These are phyloP conservation scores for Atkinsonella hypoxylon DNA, from an alignment of 2,329 filamentous ascomycete species.

Conservation along the genomic window DNA sequence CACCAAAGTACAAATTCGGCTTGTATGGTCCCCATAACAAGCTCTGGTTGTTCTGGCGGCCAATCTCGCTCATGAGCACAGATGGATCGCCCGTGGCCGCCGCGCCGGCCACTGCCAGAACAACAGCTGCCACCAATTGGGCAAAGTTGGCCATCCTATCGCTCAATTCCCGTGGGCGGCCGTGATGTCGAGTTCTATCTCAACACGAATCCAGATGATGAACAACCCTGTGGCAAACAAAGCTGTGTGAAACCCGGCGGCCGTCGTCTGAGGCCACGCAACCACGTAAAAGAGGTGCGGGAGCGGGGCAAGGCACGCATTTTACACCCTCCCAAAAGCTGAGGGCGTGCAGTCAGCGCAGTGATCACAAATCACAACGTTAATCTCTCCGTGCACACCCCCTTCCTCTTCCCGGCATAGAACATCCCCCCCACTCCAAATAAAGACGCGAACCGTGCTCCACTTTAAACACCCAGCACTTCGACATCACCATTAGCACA, in stretches of 20 bases:
- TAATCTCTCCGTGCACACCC: background rate
- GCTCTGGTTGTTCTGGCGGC: constrained; percentile 59
- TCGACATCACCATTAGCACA: too few relatives aligned
- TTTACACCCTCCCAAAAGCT: constrained; percentile 9
- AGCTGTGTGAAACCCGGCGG: background rate
- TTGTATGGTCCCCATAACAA: constrained; percentile 94
- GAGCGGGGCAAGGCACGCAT: constrained; percentile 15
- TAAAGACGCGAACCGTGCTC: too few relatives aligned
- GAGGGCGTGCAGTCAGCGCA: constrained; percentile 1
- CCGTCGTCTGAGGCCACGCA: too few relatives aligned
- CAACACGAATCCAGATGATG: too few relatives aligned
- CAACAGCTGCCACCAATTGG: constrained; percentile 19
- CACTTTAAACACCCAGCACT: too few relatives aligned
- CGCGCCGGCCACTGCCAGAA: constrained; percentile 15
- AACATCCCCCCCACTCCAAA: background rate
- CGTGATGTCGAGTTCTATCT: too few relatives aligned
- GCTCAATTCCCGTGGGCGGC: background rate
- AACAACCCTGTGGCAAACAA: background rate
- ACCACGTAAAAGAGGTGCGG: constrained; percentile 3
- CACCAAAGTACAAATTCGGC: constrained; percentile 88
- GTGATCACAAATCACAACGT: too few relatives aligned
- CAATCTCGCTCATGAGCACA: constrained; percentile 36
- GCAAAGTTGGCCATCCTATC: constrained; percentile 20
- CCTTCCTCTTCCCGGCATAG: background rate
- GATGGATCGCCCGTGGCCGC: constrained; percentile 19